phyloP scores from a whole-genome alignment of 2,329 filamentous ascomycete genomes.

The Teratosphaeria zuluensis region DNA sequence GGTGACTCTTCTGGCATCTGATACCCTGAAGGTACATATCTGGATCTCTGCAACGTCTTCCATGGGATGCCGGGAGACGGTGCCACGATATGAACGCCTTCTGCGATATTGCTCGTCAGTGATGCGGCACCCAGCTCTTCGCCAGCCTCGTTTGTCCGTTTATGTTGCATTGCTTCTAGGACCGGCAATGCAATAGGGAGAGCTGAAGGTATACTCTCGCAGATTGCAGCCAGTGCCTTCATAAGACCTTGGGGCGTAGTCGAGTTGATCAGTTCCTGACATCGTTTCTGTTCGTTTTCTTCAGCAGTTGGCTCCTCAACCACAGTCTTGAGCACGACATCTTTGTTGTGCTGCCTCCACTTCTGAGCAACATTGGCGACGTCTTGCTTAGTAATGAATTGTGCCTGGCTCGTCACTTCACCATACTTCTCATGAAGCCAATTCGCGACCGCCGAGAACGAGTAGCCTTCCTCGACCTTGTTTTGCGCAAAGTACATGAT shows the following conservation, averaged over 20 bases:
- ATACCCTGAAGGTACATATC: not conserved
- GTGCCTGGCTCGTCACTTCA: slow-evolving; percentile 7
- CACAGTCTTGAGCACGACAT: slow-evolving; percentile 9
- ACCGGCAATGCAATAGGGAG: slow-evolving; percentile 10
- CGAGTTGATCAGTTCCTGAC: slow-evolving; percentile 10
- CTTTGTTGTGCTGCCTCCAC: slow-evolving; percentile 12
- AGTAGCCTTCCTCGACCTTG: slow-evolving; percentile 16
- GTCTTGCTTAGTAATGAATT: slow-evolving; percentile 11
- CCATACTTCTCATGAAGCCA: slow-evolving; percentile 14
- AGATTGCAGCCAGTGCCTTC: slow-evolving; percentile 13
- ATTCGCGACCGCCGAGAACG: slow-evolving; percentile 9
- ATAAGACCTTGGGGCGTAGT: slow-evolving; percentile 6
- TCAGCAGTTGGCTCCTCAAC: slow-evolving; percentile 10
- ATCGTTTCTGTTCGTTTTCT: slow-evolving; percentile 6
- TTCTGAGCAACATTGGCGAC: slow-evolving; percentile 11
- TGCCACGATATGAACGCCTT: not conserved
- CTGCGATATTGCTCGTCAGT: not conserved
- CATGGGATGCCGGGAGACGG: not conserved
- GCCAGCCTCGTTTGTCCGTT: not conserved
- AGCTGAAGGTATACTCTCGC: slow-evolving; percentile 9
- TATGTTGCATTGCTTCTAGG: slow-evolving; percentile 3
- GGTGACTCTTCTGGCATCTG: not conserved
- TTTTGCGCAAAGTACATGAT: slow-evolving; percentile 12
- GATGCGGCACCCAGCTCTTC: not conserved
- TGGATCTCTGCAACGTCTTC: not conserved